Base-by-base conservation (phyloP, 805 yeast genomes). In the Myxozyma geophila region DNA sequence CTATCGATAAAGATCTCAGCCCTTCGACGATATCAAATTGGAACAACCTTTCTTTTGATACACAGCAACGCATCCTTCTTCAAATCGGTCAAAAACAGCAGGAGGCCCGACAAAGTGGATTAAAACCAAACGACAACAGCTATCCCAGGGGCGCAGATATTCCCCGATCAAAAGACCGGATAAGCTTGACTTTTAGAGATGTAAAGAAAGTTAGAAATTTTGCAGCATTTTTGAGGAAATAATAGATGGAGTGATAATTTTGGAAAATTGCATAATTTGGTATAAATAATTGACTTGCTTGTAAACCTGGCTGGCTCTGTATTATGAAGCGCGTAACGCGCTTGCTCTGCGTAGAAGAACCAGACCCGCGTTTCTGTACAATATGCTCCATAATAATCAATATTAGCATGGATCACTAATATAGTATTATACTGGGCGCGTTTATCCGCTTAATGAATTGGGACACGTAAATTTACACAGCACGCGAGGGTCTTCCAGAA, bases 111-210 rank as follows among this genome's bases (percentile, higher is more conserved):
- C 43, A 44, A 13, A 15, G 4, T 19, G 43, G 23, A 9, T 12
- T 21, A 33, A 10, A 2, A 5, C 23, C 12, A 2, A 39, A 28
- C 12, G 44, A 46, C 21, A 19, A 23, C 4, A 40, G 9, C 15
- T 23, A 17, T 33, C 12, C 28, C 13, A 10, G 9, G 28, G 44
- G 52, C 2, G 61, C 55, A 12, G 44, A 39, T 37, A n/a, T 64
- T n/a, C 50, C 53, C 17, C 47, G 68, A 35, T 19, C 37, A 15
- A 46, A 46, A 28, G 54, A 54, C 19, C 57, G 68, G 23, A 54
- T 59, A 8, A 63, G 67, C n/a, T 44, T 65, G 43, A 65, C 68
- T 4, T 65, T 63, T 47, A 35, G 68, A n/a, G 68, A 65, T 43
- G 68, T 65, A 2, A 63, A 63, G 47, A 47, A 37, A 10, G 64